Evolutionary conservation across 441 rosid species (phyloP).

Genomic region (Gossypium trilobum): DNA sequence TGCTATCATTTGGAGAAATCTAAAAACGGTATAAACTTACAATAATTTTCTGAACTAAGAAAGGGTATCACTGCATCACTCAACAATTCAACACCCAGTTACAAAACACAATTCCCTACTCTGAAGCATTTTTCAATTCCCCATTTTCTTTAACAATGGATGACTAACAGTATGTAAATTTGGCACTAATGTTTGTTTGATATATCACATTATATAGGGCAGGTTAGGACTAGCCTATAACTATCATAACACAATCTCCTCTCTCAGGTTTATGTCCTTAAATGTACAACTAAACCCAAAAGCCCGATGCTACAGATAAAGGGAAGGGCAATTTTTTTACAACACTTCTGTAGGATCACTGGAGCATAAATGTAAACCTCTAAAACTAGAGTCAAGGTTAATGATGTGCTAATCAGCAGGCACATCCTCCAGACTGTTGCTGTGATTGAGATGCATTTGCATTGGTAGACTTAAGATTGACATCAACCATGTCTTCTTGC

Average conservation of each 20-base stretch:
- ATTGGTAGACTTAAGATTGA: conserved; percentile 68
- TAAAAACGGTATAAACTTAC: neutral
- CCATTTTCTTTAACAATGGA: neutral
- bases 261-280: conserved; percentile 1
- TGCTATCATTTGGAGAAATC: neutral
- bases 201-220: conserved; percentile 15
- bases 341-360: conserved; percentile 9
- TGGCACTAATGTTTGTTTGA: conserved; percentile 5
- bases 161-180: conserved; percentile 14
- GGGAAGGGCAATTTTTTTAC: conserved; percentile 32
- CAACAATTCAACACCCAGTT: neutral
- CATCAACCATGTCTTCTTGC: conserved; percentile 92
- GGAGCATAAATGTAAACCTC: neutral
- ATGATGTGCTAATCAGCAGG: conserved; percentile 38
- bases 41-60: neutral
- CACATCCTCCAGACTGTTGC: conserved; percentile 68
- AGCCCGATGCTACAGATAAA: conserved; percentile 16
- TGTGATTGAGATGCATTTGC: conserved; percentile 52
- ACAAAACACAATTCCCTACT: neutral
- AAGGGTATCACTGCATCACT: neutral
- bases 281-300: conserved; percentile 10
- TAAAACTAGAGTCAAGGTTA: conserved; percentile 11
- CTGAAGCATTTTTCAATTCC: neutral
- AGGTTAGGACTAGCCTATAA: conserved; percentile 20
- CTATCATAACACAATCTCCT: conserved; percentile 11